phyloP scores from a whole-genome alignment of 1,284 basidiomycete genomes.

The Cutaneotrichosporon daszewskae region DNA sequence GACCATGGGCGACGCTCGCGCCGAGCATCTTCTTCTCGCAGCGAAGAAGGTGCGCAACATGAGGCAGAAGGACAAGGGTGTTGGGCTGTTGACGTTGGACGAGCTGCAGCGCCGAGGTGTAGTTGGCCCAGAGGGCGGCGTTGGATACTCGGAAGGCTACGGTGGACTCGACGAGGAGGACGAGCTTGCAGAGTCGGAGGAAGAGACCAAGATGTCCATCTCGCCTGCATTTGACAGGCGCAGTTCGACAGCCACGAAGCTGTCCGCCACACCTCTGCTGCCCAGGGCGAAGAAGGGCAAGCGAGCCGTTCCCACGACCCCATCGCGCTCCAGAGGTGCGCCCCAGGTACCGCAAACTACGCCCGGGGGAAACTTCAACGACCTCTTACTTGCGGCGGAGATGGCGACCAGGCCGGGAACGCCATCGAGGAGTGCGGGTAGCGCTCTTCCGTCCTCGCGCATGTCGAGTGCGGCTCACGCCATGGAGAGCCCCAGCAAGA shows the following conservation, averaged over 20 bases:
- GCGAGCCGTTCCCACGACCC: conserved; percentile 26
- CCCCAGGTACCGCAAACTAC: conserved; percentile 32
- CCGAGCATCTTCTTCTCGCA: conserved; percentile 45
- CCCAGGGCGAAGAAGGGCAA: conserved; percentile 32
- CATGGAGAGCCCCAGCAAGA: conserved; percentile 28
- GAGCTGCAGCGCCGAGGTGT: conserved; percentile 38
- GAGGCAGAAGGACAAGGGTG: conserved; percentile 21
- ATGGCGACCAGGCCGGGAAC: conserved; percentile 19
- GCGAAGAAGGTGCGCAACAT: conserved; percentile 40
- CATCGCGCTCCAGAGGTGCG: conserved; percentile 16
- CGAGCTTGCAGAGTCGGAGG: conserved; percentile 12
- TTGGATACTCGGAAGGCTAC: conserved; percentile 43
- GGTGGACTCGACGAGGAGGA: conserved; percentile 25
- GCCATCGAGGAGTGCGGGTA: background rate
- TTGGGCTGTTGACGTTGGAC: conserved; percentile 35
- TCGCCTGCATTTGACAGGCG: conserved; percentile 1
- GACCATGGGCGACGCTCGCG: conserved; percentile 43
- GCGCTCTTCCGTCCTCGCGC: background rate
- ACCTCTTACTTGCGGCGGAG: conserved; percentile 42
- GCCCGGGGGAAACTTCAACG: conserved; percentile 42
- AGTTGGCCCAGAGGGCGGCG: conserved; percentile 39
- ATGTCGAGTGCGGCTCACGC: too few species aligned
- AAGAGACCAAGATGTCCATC: conserved; percentile 7
- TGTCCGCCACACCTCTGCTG: conserved; percentile 20
- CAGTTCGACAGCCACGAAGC: background rate